Evolutionary conservation across 1,139 yeast species (phyloP).

Genomic region (Zygosaccharomyces sapae): DNA sequence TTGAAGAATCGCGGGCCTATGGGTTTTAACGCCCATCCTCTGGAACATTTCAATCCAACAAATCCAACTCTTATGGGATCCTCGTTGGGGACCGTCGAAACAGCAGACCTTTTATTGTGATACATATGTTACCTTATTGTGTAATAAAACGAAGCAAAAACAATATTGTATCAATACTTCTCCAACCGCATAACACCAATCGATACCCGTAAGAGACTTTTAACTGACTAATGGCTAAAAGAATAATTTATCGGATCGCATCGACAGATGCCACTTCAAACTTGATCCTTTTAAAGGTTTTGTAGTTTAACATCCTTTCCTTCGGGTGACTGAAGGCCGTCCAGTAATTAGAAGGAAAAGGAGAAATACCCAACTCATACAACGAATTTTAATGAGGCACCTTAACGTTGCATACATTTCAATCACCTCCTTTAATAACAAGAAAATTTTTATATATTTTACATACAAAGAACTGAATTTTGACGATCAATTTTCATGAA

Average conservation of each 20-base stretch:
- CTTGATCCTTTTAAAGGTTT: not conserved
- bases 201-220: too few relatives aligned
- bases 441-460: not conserved
- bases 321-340: conserved; percentile 2
- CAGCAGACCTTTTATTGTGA: conserved; percentile 23
- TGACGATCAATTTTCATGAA: not conserved
- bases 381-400: not conserved
- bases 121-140: conserved; percentile 9
- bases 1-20: conserved; percentile 29
- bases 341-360: not conserved
- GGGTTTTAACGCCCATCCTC: conserved; percentile 33
- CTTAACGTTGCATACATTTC: not conserved
- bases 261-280: too few relatives aligned
- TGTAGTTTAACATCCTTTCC: not conserved
- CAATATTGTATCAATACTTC: not conserved
- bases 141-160: not conserved
- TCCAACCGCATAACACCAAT: too few relatives aligned
- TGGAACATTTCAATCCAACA: conserved; percentile 23
- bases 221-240: not conserved
- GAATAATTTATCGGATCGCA: not conserved
- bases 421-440: not conserved
- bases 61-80: conserved; percentile 29
- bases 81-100: conserved; percentile 28
- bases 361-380: not conserved
- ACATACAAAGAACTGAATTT: not conserved